Conservation (phyloP, 257 asterid genomes). For the Pogostemon cablin region DNA sequence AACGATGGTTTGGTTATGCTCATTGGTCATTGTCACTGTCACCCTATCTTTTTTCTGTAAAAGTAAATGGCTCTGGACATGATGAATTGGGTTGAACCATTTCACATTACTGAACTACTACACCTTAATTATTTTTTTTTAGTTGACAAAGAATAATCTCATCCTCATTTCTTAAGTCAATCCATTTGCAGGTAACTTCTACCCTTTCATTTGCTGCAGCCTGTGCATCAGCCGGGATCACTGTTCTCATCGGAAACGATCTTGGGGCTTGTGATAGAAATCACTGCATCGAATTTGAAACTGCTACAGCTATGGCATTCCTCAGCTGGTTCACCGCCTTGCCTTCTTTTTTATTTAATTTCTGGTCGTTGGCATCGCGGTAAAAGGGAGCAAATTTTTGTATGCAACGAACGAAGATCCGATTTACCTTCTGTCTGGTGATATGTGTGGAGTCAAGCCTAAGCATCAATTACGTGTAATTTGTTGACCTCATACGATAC, state of each 20-base stretch:
- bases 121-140: not conserved
- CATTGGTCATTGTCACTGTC: too few species aligned
- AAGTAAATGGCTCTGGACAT: too few species aligned
- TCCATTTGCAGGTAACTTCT: constrained; percentile 62
- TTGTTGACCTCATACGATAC: too few species aligned
- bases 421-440: not conserved
- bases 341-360: constrained; percentile 71
- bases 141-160: not conserved
- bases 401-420: not conserved
- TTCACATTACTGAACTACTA: too few species aligned
- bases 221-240: constrained; percentile 86
- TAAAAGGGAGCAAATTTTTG: constrained; percentile 28
- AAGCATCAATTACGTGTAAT: too few species aligned
- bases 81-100: too few species aligned
- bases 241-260: constrained; percentile 76
- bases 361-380: constrained; percentile 81
- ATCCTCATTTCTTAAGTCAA: constrained; percentile 16
- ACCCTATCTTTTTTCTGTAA: too few species aligned
- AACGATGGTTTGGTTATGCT: too few species aligned
- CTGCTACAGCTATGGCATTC: constrained; percentile 85
- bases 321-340: constrained; percentile 78
- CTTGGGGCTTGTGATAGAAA: constrained; percentile 59
- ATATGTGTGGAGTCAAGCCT: too few species aligned
- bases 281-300: constrained; percentile 73
- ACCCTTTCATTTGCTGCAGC: constrained; percentile 85